Evolutionary conservation across 2,329 filamentous ascomycete genomes (phyloP).

Genomic region (Orbilia ellipsospora): DNA sequence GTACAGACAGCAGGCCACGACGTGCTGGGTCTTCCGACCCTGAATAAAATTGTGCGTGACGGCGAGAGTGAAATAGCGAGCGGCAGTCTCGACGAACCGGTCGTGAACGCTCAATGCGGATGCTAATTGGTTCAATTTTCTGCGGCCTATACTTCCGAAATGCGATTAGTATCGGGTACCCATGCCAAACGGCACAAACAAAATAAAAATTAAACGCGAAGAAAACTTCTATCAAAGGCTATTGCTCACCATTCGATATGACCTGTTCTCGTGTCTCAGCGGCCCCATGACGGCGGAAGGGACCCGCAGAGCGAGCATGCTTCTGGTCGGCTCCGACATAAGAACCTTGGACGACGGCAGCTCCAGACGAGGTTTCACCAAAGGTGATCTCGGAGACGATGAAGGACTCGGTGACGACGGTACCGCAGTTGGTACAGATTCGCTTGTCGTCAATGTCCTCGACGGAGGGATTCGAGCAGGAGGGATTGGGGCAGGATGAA

Average conservation of each 20-base stretch:
- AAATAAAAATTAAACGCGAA: conserved; percentile 45
- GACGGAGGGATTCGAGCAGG: conserved; percentile 54
- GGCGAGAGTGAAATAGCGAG: conserved; percentile 80
- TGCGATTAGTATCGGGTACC: conserved; percentile 49
- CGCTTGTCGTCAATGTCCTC: conserved; percentile 60
- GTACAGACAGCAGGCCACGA: conserved; percentile 91
- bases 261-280: conserved; percentile 71
- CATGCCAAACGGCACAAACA: conserved; percentile 32
- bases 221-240: conserved; percentile 57
- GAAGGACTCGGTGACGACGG: conserved; percentile 83
- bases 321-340: conserved; percentile 88
- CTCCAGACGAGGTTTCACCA: conserved; percentile 85
- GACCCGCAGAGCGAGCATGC: conserved; percentile 73
- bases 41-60: conserved; percentile 81
- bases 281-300: conserved; percentile 70
- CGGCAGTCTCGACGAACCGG: conserved; percentile 72
- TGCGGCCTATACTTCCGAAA: conserved; percentile 59
- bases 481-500: conserved; percentile 51
- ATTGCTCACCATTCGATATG: conserved; percentile 65
- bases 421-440: conserved; percentile 85
- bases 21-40: conserved; percentile 84
- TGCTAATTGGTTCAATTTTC: conserved; percentile 67
- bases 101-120: conserved; percentile 71
- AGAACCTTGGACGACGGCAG: conserved; percentile 88
- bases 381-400: conserved; percentile 94